These are phyloP conservation scores for Trichoderma citrinoviride DNA, from an alignment of 2,329 filamentous ascomycete genomes.

Conservation along the genomic window DNA sequence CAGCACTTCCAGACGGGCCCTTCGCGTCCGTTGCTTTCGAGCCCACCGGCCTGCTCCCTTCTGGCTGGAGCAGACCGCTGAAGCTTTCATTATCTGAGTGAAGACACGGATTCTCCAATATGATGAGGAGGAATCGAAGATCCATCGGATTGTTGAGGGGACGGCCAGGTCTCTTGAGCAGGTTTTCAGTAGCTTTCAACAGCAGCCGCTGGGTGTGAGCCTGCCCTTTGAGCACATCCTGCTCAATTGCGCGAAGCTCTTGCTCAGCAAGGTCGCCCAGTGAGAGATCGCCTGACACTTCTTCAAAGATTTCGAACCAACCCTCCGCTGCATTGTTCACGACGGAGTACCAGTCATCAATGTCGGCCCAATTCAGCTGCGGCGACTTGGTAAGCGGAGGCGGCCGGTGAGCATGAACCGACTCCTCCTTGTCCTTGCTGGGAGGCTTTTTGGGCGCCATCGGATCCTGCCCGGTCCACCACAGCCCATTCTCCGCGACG, in stretches of 20 bases:
- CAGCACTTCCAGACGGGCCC: conserved; percentile 34
- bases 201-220: conserved; percentile 66
- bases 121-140: conserved; percentile 72
- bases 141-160: conserved; percentile 66
- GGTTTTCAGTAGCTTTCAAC: conserved; percentile 73
- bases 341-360: conserved; percentile 71
- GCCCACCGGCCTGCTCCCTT: conserved; percentile 17
- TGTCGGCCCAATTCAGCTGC: conserved; percentile 70
- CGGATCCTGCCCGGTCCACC: conserved; percentile 67
- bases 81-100: conserved; percentile 46
- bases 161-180: conserved; percentile 76
- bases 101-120: conserved; percentile 76
- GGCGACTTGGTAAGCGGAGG: conserved; percentile 47
- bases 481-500: conserved; percentile 75
- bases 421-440: conserved; percentile 25
- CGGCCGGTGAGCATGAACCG: conserved; percentile 16
- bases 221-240: conserved; percentile 55
- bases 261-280: conserved; percentile 37
- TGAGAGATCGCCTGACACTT: conserved; percentile 37
- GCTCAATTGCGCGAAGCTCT: conserved; percentile 46
- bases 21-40: conserved; percentile 25
- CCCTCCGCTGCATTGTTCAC: conserved; percentile 64
- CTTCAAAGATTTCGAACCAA: conserved; percentile 62
- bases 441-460: conserved; percentile 24
- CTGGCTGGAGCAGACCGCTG: conserved; percentile 40